Percentiles rank a stretch among this genome's conserved stretches.
Conservation (phyloP, 2,329 filamentous ascomycete species). For the Orbilia quercus region DNA sequence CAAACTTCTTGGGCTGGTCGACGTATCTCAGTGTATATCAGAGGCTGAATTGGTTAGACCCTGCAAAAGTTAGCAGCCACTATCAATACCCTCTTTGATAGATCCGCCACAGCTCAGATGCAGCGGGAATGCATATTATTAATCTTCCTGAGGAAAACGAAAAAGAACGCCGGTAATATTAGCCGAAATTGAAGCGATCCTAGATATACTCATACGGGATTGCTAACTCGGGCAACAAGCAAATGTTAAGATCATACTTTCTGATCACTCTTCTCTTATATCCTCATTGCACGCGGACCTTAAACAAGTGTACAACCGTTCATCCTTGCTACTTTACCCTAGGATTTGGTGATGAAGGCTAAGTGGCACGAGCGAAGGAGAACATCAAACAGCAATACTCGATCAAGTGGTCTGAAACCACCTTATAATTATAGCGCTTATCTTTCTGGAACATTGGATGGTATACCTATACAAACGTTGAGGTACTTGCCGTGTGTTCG, state of each 20-base stretch:
- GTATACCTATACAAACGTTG: constrained; percentile 20
- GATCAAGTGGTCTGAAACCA: constrained; percentile 27
- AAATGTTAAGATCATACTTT: constrained; percentile 14
- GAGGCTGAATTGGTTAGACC: constrained; percentile 30
- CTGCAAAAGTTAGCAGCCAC: constrained; percentile 1
- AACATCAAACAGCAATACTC: constrained; percentile 31
- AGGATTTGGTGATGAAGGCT: constrained; percentile 32
- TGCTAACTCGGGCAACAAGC: neutral
- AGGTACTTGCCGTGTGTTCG: constrained; percentile 33
- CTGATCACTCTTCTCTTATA: neutral
- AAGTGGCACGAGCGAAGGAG: constrained; percentile 14
- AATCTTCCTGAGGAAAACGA: neutral
- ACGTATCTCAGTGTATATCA: constrained; percentile 9
- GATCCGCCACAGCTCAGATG: constrained; percentile 17
- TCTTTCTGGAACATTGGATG: constrained; percentile 24
- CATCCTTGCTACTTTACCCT: constrained; percentile 23
- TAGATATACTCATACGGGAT: neutral
- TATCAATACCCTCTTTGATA: too few relatives aligned
- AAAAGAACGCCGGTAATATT: neutral
- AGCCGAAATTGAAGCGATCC: neutral
- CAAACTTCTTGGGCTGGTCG: neutral
- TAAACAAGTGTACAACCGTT: neutral
- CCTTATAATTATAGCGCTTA: constrained; percentile 4
- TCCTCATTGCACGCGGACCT: neutral
- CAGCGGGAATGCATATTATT: neutral